Evolutionary conservation across 169 alveolate genomes (phyloP), one percentile per base, ranked within the genome.

Genomic region (Plasmodium chabaudi): DNA sequence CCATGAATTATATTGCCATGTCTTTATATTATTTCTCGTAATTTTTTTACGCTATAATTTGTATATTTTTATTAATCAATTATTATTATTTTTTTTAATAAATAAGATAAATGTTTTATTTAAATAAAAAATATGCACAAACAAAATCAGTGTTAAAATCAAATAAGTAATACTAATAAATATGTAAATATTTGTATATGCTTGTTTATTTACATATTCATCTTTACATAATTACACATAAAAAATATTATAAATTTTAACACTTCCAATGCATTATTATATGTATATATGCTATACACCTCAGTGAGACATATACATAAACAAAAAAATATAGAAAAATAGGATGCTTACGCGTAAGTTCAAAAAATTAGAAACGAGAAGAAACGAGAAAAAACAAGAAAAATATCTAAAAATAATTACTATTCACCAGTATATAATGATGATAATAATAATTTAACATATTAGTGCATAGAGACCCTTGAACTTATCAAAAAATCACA

Each of bases 131-230:
- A 67, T 12, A 56, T 65, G 60, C 72, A 17, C 53, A 75, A 63
- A 75, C 72, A 75, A 61, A 75, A 75, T 75, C 88, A 75, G 51
- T 34, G 57, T 53, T 65, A 61, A 34, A 34, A 51, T 53, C 74
- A 61, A 70, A 70, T 39, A 19, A 17, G 82, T 70, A 70, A 56
- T 23, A 10, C 55, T 17, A 57, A 57, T 12, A 17, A 23, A 34
- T 23, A 60, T 60, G 59, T 17, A 21, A 13, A n/a, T n/a, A 12
- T 10, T 65, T 10, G n/a, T n/a, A 5, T 10, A 15, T 49, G 59
- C 57, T 23, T 15, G 73, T 34, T 34, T 47, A 7, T 34, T 23
- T 9, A 17, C 51, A 65, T 21, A 64, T 64, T 9, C 59, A 65
- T 23, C 9, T 17, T 17, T 23, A n/a, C 12, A 55, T 13, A 39